Conservation (phyloP, 2,329 filamentous ascomycete species). For the Diaporthe sp. region DNA sequence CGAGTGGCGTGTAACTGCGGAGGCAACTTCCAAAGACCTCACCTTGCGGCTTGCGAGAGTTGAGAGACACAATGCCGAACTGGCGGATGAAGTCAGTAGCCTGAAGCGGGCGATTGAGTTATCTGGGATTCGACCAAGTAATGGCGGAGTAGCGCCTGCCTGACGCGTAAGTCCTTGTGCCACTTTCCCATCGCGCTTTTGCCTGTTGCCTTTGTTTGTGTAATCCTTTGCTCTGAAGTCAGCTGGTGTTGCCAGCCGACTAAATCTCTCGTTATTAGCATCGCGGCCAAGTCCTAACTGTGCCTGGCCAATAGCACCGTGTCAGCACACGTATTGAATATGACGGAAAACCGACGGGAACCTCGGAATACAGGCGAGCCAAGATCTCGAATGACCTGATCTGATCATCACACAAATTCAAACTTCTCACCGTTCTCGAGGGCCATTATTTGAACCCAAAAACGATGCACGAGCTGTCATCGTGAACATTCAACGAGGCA, state of each 20-base stretch:
- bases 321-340: neutral
- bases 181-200: neutral
- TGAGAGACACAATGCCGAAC: slow-evolving; percentile 23
- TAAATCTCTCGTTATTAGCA: neutral
- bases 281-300: neutral
- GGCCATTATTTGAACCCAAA: neutral
- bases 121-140: slow-evolving; percentile 2
- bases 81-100: slow-evolving; percentile 24
- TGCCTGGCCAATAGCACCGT: neutral
- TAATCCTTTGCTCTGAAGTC: neutral
- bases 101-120: slow-evolving; percentile 21
- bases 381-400: neutral
- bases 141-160: slow-evolving; percentile 2
- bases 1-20: slow-evolving; percentile 49
- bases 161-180: slow-evolving; percentile 5
- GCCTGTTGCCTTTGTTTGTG: neutral
- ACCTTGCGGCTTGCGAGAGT: slow-evolving; percentile 29
- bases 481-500: neutral
- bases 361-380: too few relatives aligned
- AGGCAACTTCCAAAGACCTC: slow-evolving; percentile 27
- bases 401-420: neutral
- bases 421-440: neutral
- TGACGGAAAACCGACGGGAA: neutral
- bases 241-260: neutral
- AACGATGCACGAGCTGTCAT: neutral